phyloP scores from a whole-genome alignment of 257 asterid species.

The Leonotis leonurus region DNA sequence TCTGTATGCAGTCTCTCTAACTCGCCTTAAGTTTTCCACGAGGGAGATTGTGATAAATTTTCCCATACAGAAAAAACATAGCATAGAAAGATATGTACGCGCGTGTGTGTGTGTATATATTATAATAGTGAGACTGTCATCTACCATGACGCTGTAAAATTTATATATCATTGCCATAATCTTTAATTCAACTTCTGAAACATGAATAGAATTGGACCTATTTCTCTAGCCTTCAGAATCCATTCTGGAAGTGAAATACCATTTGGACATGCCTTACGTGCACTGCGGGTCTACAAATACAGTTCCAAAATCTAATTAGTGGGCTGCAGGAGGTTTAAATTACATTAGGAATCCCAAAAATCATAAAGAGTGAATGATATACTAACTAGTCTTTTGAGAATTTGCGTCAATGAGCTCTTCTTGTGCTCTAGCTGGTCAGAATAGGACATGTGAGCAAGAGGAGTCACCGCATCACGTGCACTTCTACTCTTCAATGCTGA shows the following conservation, averaged over 20 bases:
- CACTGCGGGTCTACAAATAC: slow-evolving; percentile 70
- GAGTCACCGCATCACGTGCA: slow-evolving; percentile 85
- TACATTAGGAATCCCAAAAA: not conserved
- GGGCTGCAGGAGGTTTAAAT: slow-evolving; percentile 4
- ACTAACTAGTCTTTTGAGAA: slow-evolving; percentile 75
- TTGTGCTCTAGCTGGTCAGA: slow-evolving; percentile 81
- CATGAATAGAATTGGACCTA: slow-evolving; percentile 45
- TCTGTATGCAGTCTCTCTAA: not conserved
- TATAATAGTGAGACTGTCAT: no score
- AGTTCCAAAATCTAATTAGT: slow-evolving; percentile 14
- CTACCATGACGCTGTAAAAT: not conserved
- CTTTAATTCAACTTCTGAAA: slow-evolving; percentile 1
- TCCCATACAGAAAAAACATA: not conserved
- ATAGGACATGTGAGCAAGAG: slow-evolving; percentile 92
- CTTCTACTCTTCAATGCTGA: slow-evolving; percentile 47
- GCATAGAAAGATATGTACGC: no score
- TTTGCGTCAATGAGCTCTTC: slow-evolving; percentile 56
- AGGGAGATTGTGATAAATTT: slow-evolving; percentile 1
- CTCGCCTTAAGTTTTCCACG: not conserved
- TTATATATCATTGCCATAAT: not conserved
- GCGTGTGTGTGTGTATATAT: no score
- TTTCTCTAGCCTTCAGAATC: slow-evolving; percentile 79
- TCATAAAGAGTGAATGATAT: not conserved
- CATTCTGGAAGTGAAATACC: slow-evolving; percentile 89
- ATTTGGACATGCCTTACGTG: slow-evolving; percentile 85